Evolutionary conservation across 352 stramenopile species (phyloP), one percentile per base, ranked within the genome.

Genomic region (Phytophthora melonis): DNA sequence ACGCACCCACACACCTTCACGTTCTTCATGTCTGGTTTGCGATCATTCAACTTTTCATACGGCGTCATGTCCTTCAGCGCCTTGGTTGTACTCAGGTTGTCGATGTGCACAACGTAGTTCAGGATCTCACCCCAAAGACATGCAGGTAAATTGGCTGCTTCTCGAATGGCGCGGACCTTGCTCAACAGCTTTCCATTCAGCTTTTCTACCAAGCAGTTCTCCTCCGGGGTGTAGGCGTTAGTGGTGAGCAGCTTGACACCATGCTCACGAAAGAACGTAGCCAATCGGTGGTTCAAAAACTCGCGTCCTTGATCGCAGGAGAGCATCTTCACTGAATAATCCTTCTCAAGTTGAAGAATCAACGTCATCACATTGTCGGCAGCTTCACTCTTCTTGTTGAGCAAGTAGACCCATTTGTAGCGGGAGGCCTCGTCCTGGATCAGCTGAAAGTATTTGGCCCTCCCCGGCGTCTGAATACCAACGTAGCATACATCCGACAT

Each of bases 371-470:
- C 58, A 49, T 58, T 66, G 5, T 66, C 21, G 0, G 58, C 13
- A 23, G 58, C 58, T 66, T 57, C 45, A 27, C 45, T 66, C 16
- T 68, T 68, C 9, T 64, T 39, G 11, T 68, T 68, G 5, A 60
- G 10, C 1, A 30, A 53, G 18, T n/a, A 74, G 0, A 32, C 43
- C 60, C 60, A 69, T 30, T 74, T 69, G 27, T 58, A 74, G 0
- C 67, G 16, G 0, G 67, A 69, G 1, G 27, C 53, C 27, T 74
- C 60, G 3, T 61, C 59, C 30, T 69, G 23, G 23, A 27, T 27
- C 23, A 27, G 23, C 23, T 27, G 23, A 27, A 27, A 32, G 5
- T 32, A 32, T 8, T 32, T 32, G 27, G 27, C 27, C 27, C 27
- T 32, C 27, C 27, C 27, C 27, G 27, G 27, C 27, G 27, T 32